Conservation (phyloP, 768 basidiomycete species). For the Russula ochroleuca region DNA sequence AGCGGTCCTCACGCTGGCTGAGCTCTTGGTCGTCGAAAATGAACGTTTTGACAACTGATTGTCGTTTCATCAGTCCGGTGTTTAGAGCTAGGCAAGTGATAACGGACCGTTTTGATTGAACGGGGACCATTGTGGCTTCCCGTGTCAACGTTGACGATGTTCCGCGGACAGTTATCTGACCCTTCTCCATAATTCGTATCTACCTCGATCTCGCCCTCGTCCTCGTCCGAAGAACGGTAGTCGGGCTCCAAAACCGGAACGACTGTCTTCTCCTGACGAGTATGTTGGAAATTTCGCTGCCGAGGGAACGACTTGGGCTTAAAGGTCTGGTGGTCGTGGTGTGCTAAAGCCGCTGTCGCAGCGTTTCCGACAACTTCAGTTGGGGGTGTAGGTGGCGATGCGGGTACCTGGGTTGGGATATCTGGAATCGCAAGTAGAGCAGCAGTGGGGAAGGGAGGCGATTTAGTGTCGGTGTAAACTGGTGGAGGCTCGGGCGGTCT, state of each 20-base stretch:
- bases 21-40: not conserved
- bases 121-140: not conserved
- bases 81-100: not conserved
- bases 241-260: not conserved
- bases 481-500: conserved; percentile 11
- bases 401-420: not conserved
- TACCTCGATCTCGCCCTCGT: not conserved
- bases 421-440: conserved; percentile 12
- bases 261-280: not conserved
- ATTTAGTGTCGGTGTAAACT: conserved; percentile 1
- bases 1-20: not conserved
- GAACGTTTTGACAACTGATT: not conserved
- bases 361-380: too few species aligned
- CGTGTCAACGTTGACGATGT: not conserved
- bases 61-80: not conserved
- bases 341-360: not conserved
- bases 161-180: not conserved
- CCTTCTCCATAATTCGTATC: not conserved
- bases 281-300: not conserved
- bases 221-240: not conserved
- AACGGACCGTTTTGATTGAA: not conserved
- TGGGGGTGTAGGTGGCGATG: not conserved
- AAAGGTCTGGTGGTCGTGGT: not conserved
- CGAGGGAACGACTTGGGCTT: not conserved
- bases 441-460: conserved; percentile 4